phyloP scores from a whole-genome alignment of 2,329 filamentous ascomycete genomes.

The Paecilomyces variotii region DNA sequence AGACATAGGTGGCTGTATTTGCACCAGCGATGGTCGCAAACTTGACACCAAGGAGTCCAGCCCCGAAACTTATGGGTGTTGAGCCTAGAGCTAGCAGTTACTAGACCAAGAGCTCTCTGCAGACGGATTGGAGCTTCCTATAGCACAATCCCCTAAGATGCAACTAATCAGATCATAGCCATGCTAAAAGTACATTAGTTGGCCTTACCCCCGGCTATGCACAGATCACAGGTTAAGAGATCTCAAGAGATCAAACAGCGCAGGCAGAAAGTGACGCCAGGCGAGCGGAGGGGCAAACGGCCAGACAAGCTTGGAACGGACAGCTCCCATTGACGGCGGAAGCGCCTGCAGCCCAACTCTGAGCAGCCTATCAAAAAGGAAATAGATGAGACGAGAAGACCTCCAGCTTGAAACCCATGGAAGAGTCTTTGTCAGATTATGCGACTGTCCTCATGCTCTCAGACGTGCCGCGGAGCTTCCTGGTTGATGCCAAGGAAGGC shows the following conservation, averaged over 20 bases:
- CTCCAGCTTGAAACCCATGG: not conserved
- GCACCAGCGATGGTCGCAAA: not conserved
- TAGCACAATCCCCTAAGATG: not conserved
- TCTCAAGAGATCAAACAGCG: not conserved
- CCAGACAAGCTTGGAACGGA: not conserved
- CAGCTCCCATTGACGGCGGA: not conserved
- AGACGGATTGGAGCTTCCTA: not conserved
- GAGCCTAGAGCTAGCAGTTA: not conserved
- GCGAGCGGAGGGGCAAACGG: not conserved
- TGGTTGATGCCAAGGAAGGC: not conserved
- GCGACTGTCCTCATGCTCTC: not conserved
- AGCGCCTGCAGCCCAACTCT: not conserved
- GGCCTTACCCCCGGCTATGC: not conserved
- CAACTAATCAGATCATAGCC: not conserved
- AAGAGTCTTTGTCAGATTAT: not conserved
- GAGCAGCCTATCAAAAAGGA: not conserved
- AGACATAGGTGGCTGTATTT: constrained; percentile 18
- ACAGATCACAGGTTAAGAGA: not conserved
- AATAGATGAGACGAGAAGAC: not conserved
- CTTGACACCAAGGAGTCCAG: not conserved
- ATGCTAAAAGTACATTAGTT: not conserved
- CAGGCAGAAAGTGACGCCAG: not conserved
- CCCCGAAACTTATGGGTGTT: not conserved
- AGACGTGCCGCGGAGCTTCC: not conserved
- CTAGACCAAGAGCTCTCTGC: not conserved